Percentiles rank a stretch among this genome's conserved stretches.
These are phyloP conservation scores for Penicillium egyptiacum DNA, from an alignment of 495 filamentous ascomycete species.

Conservation along the genomic window DNA sequence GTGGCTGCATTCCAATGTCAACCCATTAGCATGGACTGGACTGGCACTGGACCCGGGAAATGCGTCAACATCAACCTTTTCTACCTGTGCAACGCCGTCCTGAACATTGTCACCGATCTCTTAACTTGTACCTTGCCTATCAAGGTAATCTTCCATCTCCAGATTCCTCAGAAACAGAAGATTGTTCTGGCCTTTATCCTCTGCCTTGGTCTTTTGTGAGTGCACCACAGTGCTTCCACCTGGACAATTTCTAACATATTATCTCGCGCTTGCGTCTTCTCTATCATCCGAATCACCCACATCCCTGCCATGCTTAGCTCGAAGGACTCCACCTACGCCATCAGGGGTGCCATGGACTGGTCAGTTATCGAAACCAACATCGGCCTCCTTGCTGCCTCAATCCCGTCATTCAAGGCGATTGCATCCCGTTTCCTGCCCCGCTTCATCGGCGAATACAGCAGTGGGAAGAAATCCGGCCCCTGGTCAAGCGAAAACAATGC, in stretches of 20 bases:
- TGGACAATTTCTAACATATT: neutral
- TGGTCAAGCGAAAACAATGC: constrained; percentile 26
- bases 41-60: constrained; percentile 27
- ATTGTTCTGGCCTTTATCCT: constrained; percentile 37
- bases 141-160: constrained; percentile 38
- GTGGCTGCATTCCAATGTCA: constrained; percentile 42
- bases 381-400: constrained; percentile 42
- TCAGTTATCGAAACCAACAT: constrained; percentile 47
- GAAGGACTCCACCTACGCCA: constrained; percentile 38
- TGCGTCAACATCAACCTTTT: constrained; percentile 50
- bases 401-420: constrained; percentile 46
- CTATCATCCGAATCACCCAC: constrained; percentile 45
- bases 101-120: constrained; percentile 56
- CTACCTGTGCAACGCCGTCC: constrained; percentile 44
- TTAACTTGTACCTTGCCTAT: constrained; percentile 52
- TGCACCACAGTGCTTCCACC: neutral
- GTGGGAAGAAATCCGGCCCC: constrained; percentile 29
- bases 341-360: constrained; percentile 47
- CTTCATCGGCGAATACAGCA: constrained; percentile 42
- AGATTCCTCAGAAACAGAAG: constrained; percentile 39
- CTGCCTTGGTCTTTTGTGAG: constrained; percentile 45
- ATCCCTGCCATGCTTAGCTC: constrained; percentile 41
- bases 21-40: constrained; percentile 38
- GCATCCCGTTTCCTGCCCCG: constrained; percentile 42
- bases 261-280: constrained; percentile 38